Conservation (phyloP, 257 asterid species). For the Handroanthus guayacan region DNA sequence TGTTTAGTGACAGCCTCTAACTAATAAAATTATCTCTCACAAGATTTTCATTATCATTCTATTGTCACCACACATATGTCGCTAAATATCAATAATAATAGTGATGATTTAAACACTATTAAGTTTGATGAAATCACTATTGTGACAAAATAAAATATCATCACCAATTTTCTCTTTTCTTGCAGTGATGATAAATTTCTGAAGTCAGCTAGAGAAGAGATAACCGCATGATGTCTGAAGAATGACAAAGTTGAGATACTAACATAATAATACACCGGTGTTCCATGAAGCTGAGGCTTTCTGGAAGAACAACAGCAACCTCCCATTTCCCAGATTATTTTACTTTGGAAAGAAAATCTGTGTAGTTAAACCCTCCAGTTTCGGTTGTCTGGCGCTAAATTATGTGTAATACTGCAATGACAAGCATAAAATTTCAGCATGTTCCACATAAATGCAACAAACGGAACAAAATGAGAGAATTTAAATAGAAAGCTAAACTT, state of each 20-base stretch:
- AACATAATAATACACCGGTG: constrained; percentile 76
- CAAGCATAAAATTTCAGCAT: constrained; percentile 19
- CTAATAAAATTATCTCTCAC: no score
- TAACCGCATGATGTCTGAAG: not conserved
- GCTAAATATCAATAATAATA: no score
- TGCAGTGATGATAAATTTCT: not conserved
- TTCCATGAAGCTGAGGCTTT: constrained; percentile 71
- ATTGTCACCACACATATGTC: no score
- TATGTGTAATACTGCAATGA: constrained; percentile 27
- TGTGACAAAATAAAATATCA: no score
- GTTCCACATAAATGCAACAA: not conserved
- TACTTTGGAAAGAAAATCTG: constrained; percentile 4
- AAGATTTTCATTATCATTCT: no score
- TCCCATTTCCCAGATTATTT: constrained; percentile 61
- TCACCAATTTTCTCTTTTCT: no score
- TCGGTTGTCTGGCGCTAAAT: constrained; percentile 3
- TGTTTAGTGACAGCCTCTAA: no score
- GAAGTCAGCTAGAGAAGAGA: not conserved
- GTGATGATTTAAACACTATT: no score
- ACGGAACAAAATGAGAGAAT: not conserved
- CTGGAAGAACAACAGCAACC: constrained; percentile 85
- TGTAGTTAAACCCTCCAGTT: constrained; percentile 3
- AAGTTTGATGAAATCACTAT: no score
- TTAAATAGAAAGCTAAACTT: not conserved
- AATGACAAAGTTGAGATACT: constrained; percentile 41